Conservation (phyloP, 140 eudicot genomes). For the Anethum foeniculum region DNA sequence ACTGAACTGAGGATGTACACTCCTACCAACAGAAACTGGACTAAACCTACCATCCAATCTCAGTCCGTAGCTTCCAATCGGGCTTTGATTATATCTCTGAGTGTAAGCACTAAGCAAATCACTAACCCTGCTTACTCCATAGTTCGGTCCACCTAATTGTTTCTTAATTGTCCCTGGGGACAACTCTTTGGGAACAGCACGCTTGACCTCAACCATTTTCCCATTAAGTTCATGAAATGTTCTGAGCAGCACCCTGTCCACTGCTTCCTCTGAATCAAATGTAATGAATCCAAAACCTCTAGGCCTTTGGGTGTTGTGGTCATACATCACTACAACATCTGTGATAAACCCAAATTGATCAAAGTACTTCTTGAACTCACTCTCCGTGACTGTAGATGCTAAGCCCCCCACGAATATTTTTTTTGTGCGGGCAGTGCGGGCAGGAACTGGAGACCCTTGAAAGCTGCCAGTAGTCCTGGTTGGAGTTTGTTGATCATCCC, state of each 20-base stretch:
- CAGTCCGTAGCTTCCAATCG: slow-evolving; percentile 50
- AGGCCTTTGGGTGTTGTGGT: slow-evolving; percentile 80
- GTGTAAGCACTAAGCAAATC: slow-evolving; percentile 46
- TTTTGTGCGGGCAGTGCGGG: slow-evolving; percentile 47
- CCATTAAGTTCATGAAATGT: slow-evolving; percentile 81
- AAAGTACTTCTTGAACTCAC: slow-evolving; percentile 83
- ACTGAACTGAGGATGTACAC: slow-evolving; percentile 56
- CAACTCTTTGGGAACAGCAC: slow-evolving; percentile 83
- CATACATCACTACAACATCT: slow-evolving; percentile 95
- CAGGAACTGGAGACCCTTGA: slow-evolving; percentile 69
- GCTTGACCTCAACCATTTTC: slow-evolving; percentile 56
- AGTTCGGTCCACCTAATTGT: slow-evolving; percentile 45
- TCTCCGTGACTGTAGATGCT: slow-evolving; percentile 75
- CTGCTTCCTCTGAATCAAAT: slow-evolving; percentile 79
- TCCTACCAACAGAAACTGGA: slow-evolving; percentile 53
- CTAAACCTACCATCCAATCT: slow-evolving; percentile 72
- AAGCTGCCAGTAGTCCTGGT: slow-evolving; percentile 51
- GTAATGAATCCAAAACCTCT: slow-evolving; percentile 64
- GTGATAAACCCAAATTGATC: slow-evolving; percentile 80
- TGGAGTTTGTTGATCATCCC: slow-evolving; percentile 60
- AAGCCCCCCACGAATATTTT: slow-evolving; percentile 89
- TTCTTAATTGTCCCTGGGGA: slow-evolving; percentile 66
- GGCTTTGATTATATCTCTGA: slow-evolving; percentile 41
- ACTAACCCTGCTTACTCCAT: slow-evolving; percentile 58
- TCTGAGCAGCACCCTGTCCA: slow-evolving; percentile 59